Conservation (phyloP, 768 basidiomycete genomes). For the Asterophora lycoperdoides region DNA sequence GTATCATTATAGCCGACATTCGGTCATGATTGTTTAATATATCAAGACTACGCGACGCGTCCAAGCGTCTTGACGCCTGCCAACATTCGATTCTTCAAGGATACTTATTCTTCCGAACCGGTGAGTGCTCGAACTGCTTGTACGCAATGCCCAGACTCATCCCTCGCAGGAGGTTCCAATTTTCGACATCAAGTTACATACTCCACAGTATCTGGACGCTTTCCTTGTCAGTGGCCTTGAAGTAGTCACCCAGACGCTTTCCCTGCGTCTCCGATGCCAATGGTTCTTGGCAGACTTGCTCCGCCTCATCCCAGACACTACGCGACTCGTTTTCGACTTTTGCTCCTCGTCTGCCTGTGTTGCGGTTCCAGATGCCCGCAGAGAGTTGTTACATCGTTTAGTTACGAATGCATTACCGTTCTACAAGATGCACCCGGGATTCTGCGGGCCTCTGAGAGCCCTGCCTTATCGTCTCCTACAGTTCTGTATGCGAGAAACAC, state of each 20-base stretch:
- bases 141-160: background rate
- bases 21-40: background rate
- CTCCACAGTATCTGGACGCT: constrained; percentile 36
- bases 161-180: constrained; percentile 20
- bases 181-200: constrained; percentile 28
- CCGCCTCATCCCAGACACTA: constrained; percentile 36
- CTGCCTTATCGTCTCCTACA: constrained; percentile 38
- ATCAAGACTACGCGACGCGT: constrained; percentile 31
- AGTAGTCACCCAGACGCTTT: constrained; percentile 38
- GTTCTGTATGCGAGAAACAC: constrained; percentile 41
- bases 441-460: constrained; percentile 28
- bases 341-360: constrained; percentile 37
- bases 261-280: constrained; percentile 38
- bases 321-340: constrained; percentile 38
- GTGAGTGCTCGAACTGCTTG: constrained; percentile 7
- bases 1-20: constrained; percentile 13
- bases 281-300: constrained; percentile 49
- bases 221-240: constrained; percentile 46
- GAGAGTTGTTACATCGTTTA: constrained; percentile 37
- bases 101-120: constrained; percentile 30
- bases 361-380: constrained; percentile 29
- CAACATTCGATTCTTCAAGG: constrained; percentile 37
- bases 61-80: constrained; percentile 32
- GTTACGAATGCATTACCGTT: constrained; percentile 29
- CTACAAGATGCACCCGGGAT: constrained; percentile 23